Evolutionary conservation across 495 filamentous ascomycete genomes (phyloP).

Genomic region (Zalerion maritima): DNA sequence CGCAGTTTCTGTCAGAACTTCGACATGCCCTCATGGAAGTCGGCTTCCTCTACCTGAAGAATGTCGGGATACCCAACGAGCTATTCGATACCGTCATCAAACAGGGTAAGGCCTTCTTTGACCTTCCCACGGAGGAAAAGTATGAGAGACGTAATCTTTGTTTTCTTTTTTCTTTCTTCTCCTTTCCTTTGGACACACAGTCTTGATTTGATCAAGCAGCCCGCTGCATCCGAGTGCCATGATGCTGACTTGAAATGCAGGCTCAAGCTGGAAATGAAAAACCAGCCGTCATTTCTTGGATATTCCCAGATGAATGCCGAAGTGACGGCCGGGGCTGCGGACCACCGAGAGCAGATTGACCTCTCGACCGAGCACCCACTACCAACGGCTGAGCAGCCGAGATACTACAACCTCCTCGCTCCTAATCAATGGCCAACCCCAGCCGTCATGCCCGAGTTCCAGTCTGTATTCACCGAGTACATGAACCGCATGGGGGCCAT

Average conservation of each 20-base stretch:
- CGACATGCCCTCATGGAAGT: slow-evolving; percentile 75
- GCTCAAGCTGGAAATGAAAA: slow-evolving; percentile 80
- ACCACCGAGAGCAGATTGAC: slow-evolving; percentile 85
- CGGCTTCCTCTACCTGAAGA: slow-evolving; percentile 83
- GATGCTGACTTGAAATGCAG: no score
- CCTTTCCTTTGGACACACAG: no score
- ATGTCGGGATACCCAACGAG: slow-evolving; percentile 57
- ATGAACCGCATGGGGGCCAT: slow-evolving; percentile 57
- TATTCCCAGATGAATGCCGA: slow-evolving; percentile 49
- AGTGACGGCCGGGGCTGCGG: slow-evolving; percentile 41
- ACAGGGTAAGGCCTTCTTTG: slow-evolving; percentile 63
- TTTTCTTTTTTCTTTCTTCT: no score
- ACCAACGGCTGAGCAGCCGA: slow-evolving; percentile 45
- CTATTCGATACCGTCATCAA: slow-evolving; percentile 53
- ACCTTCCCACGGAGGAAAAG: slow-evolving; percentile 70
- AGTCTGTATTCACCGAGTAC: slow-evolving; percentile 53
- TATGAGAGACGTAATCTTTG: no score
- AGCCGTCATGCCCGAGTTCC: slow-evolving; percentile 54
- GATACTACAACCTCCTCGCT: slow-evolving; percentile 66
- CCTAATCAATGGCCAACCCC: slow-evolving; percentile 86
- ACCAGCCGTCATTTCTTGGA: slow-evolving; percentile 49
- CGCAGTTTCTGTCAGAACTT: slow-evolving; percentile 54
- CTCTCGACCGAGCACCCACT: slow-evolving; percentile 61
- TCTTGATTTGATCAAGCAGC: no score
- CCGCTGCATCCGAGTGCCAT: no score